A percentile compares a stretch with the other conserved stretches of the same genome.
phyloP scores from a whole-genome alignment of 2,329 filamentous ascomycete genomes.

The Bipolaris oryzae region DNA sequence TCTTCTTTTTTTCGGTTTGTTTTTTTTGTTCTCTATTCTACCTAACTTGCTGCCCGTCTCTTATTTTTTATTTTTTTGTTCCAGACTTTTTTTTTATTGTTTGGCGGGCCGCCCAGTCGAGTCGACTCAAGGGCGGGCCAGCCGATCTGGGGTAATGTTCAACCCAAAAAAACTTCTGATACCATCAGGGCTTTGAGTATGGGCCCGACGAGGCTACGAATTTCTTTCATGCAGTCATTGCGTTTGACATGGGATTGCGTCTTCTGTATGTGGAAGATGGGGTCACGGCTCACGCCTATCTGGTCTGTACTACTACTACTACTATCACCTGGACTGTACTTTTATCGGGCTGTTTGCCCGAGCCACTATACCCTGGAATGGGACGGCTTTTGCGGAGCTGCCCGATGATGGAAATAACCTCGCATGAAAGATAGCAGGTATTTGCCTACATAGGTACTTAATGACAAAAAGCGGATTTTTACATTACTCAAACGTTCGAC shows the following conservation, averaged over 20 bases:
- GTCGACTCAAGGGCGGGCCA: slow-evolving; percentile 19
- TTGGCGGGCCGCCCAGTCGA: slow-evolving; percentile 16
- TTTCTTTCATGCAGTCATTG: slow-evolving; percentile 40
- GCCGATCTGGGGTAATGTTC: slow-evolving; percentile 38
- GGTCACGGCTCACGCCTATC: slow-evolving; percentile 48
- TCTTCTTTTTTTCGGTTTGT: slow-evolving; percentile 10
- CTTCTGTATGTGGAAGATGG: slow-evolving; percentile 38
- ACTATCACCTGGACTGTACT: slow-evolving; percentile 51
- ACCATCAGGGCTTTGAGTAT: slow-evolving; percentile 41
- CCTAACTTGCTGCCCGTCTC: background rate
- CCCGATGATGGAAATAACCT: slow-evolving; percentile 40
- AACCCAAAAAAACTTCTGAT: slow-evolving; percentile 45
- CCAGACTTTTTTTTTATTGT: slow-evolving; percentile 5
- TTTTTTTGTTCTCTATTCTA: slow-evolving; percentile 16
- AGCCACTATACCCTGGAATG: slow-evolving; percentile 45
- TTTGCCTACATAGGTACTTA: slow-evolving; percentile 39
- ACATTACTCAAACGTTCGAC: background rate
- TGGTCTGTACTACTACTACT: slow-evolving; percentile 52
- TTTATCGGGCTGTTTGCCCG: slow-evolving; percentile 39
- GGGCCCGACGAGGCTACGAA: slow-evolving; percentile 50
- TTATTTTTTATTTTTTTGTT: slow-evolving; percentile 16
- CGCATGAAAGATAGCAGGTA: slow-evolving; percentile 37
- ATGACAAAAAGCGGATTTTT: slow-evolving; percentile 44
- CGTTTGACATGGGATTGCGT: slow-evolving; percentile 36
- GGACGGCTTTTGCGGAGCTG: slow-evolving; percentile 29